A percentile compares a stretch with the other conserved stretches of the same genome.
These are phyloP conservation scores for Pichia sp. DNA, from an alignment of 1,139 yeast genomes.

Conservation along the genomic window DNA sequence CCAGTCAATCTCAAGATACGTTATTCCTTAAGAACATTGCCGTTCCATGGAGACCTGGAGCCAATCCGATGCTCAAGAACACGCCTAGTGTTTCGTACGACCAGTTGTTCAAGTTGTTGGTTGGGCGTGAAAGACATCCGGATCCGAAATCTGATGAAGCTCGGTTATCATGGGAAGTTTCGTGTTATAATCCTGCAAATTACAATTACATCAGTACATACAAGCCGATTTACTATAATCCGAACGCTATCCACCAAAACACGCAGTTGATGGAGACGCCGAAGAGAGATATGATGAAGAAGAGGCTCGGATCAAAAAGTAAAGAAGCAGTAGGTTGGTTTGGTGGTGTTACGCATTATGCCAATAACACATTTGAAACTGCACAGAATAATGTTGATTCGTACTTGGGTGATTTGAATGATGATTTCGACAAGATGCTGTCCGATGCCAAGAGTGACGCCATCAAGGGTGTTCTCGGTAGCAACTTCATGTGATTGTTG, in stretches of 20 bases:
- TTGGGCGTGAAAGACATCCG: conserved; percentile 58
- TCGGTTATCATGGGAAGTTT: conserved; percentile 54
- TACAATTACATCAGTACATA: conserved; percentile 32
- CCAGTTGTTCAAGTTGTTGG: conserved; percentile 58
- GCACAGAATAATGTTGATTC: conserved; percentile 25
- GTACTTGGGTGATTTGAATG: conserved; percentile 28
- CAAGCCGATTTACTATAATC: conserved; percentile 32
- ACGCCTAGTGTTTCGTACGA: conserved; percentile 54
- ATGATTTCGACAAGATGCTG: conserved; percentile 31
- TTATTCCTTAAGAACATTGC: conserved; percentile 58
- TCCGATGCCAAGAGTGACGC: conserved; percentile 29
- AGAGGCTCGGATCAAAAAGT: not conserved
- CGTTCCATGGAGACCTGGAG: conserved; percentile 78
- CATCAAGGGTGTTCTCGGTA: conserved; percentile 27
- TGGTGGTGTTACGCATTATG: conserved; percentile 21
- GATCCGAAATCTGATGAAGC: conserved; percentile 43
- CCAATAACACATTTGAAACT: conserved; percentile 24
- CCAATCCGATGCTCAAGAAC: conserved; percentile 78
- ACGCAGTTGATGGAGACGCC: conserved; percentile 24
- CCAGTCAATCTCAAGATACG: conserved; percentile 38
- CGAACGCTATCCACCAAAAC: conserved; percentile 30
- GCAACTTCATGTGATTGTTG: conserved; percentile 34
- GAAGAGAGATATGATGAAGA: conserved; percentile 7
- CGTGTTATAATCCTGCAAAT: conserved; percentile 38
- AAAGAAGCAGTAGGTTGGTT: conserved; percentile 14